Percentiles rank a stretch among this genome's conserved stretches.
phyloP scores from a whole-genome alignment of 306 rosid species.

The Acacia acuminata region DNA sequence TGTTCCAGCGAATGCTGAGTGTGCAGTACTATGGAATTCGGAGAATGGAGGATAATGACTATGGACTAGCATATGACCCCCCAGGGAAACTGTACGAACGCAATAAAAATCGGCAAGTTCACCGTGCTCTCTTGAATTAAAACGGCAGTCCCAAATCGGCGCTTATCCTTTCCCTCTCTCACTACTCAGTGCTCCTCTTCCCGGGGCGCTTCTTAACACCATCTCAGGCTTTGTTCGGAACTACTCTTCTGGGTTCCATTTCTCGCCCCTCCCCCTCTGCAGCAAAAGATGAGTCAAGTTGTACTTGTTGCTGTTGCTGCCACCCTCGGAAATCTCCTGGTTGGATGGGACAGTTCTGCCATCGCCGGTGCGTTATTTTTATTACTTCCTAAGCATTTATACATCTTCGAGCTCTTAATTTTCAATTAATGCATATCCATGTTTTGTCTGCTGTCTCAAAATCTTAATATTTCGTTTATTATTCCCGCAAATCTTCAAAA shows the following conservation, averaged over 20 bases:
- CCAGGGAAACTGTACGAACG: neutral
- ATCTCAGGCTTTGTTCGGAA: neutral
- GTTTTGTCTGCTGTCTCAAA: conserved; percentile 2
- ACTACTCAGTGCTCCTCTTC: neutral
- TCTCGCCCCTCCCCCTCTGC: neutral
- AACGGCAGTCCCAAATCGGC: neutral
- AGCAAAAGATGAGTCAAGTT: conserved; percentile 63
- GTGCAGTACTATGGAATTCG: neutral
- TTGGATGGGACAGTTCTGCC: conserved; percentile 98
- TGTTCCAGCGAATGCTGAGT: neutral
- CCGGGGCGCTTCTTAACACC: neutral
- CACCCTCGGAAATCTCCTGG: conserved; percentile 81
- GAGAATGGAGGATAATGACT: too few relatives aligned
- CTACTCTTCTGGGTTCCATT: neutral
- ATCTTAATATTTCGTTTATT: neutral
- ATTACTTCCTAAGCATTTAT: neutral
- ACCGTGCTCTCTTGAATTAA: too few relatives aligned
- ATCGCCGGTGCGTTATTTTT: conserved; percentile 61
- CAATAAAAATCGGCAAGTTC: neutral
- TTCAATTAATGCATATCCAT: neutral
- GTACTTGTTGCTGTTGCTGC: conserved; percentile 87
- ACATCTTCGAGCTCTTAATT: too few relatives aligned
- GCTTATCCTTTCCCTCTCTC: neutral
- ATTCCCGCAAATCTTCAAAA: neutral
- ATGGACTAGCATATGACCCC: neutral